Conservation (phyloP, 495 filamentous ascomycete species). For the Neurospora hispaniola region DNA sequence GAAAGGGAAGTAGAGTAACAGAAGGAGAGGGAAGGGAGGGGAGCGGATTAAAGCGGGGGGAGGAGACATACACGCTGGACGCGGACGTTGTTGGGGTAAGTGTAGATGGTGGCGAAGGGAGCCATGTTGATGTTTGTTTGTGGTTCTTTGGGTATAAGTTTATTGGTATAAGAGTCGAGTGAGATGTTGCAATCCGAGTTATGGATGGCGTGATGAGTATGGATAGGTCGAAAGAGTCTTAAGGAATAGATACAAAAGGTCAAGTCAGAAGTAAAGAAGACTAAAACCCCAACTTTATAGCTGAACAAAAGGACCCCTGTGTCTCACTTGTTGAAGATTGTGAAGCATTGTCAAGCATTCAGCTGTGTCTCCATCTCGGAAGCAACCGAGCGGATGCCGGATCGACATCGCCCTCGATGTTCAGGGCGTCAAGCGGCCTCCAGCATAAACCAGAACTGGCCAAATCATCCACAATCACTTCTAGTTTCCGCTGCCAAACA, state of each 20-base stretch:
- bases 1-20: neutral
- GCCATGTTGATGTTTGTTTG: constrained; percentile 27
- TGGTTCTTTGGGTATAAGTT: neutral
- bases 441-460: neutral
- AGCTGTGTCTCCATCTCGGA: neutral
- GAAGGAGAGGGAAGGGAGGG: too few species aligned
- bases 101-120: constrained; percentile 43
- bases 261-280: neutral
- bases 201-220: neutral
- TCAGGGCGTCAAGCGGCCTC: too few species aligned
- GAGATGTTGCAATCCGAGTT: neutral
- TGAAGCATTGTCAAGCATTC: neutral
- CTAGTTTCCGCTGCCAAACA: neutral
- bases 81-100: constrained; percentile 36
- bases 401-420: neutral
- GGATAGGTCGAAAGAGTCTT: neutral
- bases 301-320: neutral
- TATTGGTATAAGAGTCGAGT: neutral
- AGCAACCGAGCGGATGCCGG: neutral
- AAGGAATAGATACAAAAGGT: neutral
- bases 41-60: too few species aligned
- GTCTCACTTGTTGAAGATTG: neutral
- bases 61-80: constrained; percentile 32
- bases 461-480: neutral
- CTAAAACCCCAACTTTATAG: neutral